These are phyloP conservation scores for Fraxinus ornus DNA, from an alignment of 305 asterid genomes.

Conservation along the genomic window DNA sequence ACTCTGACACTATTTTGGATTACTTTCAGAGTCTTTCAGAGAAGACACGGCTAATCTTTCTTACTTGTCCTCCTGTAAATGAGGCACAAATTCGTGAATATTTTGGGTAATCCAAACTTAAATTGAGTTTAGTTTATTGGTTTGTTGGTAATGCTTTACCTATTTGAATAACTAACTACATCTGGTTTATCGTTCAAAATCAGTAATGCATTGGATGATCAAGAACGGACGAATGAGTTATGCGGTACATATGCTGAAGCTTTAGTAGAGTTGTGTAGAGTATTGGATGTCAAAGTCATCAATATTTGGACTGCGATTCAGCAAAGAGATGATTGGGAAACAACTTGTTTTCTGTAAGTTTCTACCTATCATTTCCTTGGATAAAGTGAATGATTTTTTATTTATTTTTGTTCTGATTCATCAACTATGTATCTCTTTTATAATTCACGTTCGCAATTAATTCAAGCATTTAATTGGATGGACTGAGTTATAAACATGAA, in stretches of 20 bases:
- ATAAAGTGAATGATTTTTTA: background rate
- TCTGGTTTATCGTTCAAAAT: conserved; percentile 11
- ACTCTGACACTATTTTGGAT: conserved; percentile 12
- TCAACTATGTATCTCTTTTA: background rate
- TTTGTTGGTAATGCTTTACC: conserved; percentile 2
- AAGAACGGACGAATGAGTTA: conserved; percentile 39
- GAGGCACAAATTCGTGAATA: conserved; percentile 42
- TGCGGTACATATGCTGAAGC: conserved; percentile 53
- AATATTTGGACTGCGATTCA: conserved; percentile 56
- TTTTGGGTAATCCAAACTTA: conserved; percentile 40
- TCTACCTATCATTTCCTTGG: background rate
- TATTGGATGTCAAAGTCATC: conserved; percentile 41
- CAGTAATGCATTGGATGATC: conserved; percentile 38
- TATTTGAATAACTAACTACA: background rate
- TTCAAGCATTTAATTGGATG: background rate
- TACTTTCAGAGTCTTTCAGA: conserved; percentile 55
- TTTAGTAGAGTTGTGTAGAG: conserved; percentile 38
- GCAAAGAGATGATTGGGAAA: conserved; percentile 47
- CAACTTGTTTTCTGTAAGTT: conserved; percentile 45
- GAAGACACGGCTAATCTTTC: conserved; percentile 48
- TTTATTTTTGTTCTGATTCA: background rate
- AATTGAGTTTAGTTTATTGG: background rate
- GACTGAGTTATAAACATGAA: background rate
- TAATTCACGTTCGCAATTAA: background rate
- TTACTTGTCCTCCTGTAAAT: conserved; percentile 57